Conservation (phyloP, 805 yeast species). For the Wickerhamiella lipophila region DNA sequence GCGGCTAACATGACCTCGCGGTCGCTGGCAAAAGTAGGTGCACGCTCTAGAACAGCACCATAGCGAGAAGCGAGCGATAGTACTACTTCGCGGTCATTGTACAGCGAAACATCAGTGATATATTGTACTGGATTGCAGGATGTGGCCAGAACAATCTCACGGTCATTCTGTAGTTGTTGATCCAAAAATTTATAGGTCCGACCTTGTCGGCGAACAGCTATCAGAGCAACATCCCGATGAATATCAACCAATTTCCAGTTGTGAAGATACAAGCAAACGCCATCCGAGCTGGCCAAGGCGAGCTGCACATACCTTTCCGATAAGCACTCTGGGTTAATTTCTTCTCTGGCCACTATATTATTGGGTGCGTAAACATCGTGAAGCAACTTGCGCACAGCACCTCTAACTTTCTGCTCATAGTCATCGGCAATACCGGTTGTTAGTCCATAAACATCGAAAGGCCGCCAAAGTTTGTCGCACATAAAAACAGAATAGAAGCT, state of each 20-base stretch:
- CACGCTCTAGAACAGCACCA: not conserved
- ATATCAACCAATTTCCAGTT: not conserved
- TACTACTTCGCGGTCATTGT: not conserved
- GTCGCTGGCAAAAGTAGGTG: not conserved
- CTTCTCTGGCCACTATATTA: not conserved
- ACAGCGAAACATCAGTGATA: not conserved
- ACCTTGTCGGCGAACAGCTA: not conserved
- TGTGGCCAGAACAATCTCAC: slow-evolving; percentile 1
- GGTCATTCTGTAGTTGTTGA: not conserved
- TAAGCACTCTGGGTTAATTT: not conserved
- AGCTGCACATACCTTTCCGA: not conserved
- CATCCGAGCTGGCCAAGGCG: not conserved
- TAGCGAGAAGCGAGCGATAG: not conserved
- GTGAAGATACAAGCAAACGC: not conserved
- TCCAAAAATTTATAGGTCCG: not conserved
- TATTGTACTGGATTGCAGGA: not conserved
- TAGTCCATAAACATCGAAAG: not conserved
- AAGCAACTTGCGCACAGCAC: not conserved
- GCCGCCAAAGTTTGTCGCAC: not conserved
- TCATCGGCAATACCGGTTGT: not conserved
- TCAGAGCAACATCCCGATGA: not conserved
- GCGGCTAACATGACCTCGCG: slow-evolving; percentile 1
- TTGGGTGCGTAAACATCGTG: not conserved
- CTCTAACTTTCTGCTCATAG: not conserved
- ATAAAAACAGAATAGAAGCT: not conserved